Evolutionary conservation across 1,284 basidiomycete species (phyloP), one percentile per base, ranked within the genome.

Genomic region (Moesziomyces globuligerus): DNA sequence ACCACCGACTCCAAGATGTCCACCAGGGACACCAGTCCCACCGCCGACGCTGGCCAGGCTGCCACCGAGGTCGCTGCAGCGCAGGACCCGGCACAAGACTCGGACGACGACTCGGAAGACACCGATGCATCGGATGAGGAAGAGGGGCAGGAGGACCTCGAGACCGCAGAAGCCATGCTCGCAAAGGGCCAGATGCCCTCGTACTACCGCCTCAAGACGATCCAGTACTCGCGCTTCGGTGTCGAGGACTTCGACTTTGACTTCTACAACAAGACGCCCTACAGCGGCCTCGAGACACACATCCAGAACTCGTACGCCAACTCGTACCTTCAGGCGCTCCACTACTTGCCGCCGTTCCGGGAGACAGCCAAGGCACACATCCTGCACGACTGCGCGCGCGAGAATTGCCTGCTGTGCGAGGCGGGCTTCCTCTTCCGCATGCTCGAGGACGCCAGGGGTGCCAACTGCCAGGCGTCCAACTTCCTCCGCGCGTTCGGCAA

Each of bases 201-300:
- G 59, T 88, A 90, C 70, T 99, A 96, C 82, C 88, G 91, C 41
- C 90, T 90, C 78, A 93, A 97, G 38, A 93, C 96, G 83, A 98
- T 99, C 79, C 93, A 96, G 83, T 98, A 98, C 83, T 95, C 93
- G 44, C 93, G 93, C 76, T 99, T 98, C 75, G 95, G 95, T n/a
- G 92, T 98, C 24, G 95, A 95, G 81, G 95, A 99, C 83, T 99
- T 99, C 79, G 96, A 99, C 83, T 99, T 98, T 80, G 94, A 87
- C 32, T 78, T 71, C 52, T 81, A 80, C 75, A 80, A 79, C 68
- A 54, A 61, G 78, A 98, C 96, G 0, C 83, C 87, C 24, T 94
- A 89, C 80, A 94, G 92, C 58, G 96, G 96, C 4, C 86, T 99
- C 46, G 96, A 98, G 83, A 97, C 95, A 1, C 93, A 98, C 81